Base-by-base conservation (phyloP, 768 basidiomycete species). In the Leccinum variicolor region DNA sequence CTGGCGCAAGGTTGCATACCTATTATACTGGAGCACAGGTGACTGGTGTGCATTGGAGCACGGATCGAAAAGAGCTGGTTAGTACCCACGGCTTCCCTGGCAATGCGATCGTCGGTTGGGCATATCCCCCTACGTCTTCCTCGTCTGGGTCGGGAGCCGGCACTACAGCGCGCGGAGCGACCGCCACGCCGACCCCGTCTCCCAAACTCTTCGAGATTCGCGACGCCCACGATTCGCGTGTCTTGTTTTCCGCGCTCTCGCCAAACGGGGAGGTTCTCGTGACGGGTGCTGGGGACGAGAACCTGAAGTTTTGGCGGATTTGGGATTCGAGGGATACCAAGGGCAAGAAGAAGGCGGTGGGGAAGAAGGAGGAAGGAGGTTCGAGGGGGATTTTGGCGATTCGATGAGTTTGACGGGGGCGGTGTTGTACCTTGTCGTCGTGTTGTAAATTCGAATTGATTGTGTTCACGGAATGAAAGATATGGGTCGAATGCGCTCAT, bases 71-170 rank as follows among this genome's bases (percentile, higher is more conserved):
- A 67, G 97, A 99, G 69, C 76, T 98, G 59, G 70, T 97, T 17
- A 90, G 88, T 26, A 97, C 96, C 0, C 97, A 98, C 67, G 96
- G 97, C 0, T 96, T 92, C 73, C 96, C 97, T 3, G 91, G 88
- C 21, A 92, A 93, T 70, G 81, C 84, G 14, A 75, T 93, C 69
- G 85, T 89, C 81, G 74, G 93, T 9, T 92, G 92, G 71, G 80
- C 82, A 0, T 99, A 98, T 72, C 97, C 97, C 0, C 71, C 70
- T 34, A 13, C 64, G 4, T 59, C 68, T 0, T 45, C 61, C 13
- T 50, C 60, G 9, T 50, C 62, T 15, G 56, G 62, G 1, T 25
- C 60, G 1, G 54, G 54, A 13, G 90, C 7, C 0, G 29, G 29
- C 5, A 31, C 29, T 31, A 5, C 29, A 9, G 4, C 62, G 8